Percentiles rank a stretch among this genome's conserved stretches.
phyloP scores from a whole-genome alignment of 305 asterid species.

The Fraxinus latifolia region DNA sequence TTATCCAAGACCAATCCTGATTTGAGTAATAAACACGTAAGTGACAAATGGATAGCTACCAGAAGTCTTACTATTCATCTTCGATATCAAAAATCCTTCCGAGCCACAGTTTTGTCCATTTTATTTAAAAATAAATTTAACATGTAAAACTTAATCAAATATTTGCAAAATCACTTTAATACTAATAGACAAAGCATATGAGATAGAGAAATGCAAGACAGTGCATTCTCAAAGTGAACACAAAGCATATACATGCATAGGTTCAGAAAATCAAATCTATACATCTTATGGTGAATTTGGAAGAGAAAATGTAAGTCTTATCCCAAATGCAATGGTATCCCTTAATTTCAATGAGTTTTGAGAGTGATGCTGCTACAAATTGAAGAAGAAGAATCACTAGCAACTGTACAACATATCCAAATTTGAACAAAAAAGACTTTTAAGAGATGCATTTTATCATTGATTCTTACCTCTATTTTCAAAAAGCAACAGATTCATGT shows the following conservation, averaged over 20 bases:
- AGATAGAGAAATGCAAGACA: background rate
- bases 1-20: background rate
- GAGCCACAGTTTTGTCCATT: background rate
- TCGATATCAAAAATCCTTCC: background rate
- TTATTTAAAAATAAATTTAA: background rate
- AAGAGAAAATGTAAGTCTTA: background rate
- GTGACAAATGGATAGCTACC: background rate
- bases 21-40: background rate
- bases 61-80: background rate
- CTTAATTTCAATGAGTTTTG: background rate
- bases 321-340: background rate
- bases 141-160: background rate
- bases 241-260: background rate
- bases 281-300: background rate
- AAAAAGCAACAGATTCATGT: conserved; percentile 68
- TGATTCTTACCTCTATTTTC: conserved; percentile 69
- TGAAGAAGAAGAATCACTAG: background rate
- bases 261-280: background rate
- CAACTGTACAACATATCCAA: background rate
- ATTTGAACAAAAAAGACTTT: background rate
- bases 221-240: background rate
- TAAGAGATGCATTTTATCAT: background rate
- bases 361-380: background rate
- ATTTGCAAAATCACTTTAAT: background rate
- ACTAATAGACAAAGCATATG: background rate